Conservation (phyloP, 129 eudicot species). For the Pseudognaphalium luteoalbum region DNA sequence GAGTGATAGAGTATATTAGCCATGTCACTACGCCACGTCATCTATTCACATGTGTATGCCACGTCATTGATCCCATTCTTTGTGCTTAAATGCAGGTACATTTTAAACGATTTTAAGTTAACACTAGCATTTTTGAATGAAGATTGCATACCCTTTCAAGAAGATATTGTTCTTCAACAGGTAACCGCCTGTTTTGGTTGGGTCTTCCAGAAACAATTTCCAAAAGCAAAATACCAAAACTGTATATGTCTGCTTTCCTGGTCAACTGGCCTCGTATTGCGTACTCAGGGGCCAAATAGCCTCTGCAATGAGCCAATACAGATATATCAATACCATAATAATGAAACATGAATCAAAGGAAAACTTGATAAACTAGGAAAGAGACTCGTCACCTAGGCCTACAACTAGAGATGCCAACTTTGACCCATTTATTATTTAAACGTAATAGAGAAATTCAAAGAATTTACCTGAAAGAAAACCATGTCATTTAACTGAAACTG, state of each 20-base stretch:
- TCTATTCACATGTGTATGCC: too few species aligned
- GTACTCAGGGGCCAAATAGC: constrained; percentile 98
- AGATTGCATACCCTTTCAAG: constrained; percentile 65
- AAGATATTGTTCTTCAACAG: constrained; percentile 65
- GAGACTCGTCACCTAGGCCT: constrained; percentile 5
- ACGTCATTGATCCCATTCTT: not conserved
- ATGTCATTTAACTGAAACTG: not conserved
- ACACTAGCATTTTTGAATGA: constrained; percentile 1
- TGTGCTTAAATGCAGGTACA: not conserved
- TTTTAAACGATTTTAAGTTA: not conserved
- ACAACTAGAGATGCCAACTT: not conserved
- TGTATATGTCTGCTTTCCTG: constrained; percentile 88
- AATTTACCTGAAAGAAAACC: not conserved
- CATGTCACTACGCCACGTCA: constrained; percentile 16
- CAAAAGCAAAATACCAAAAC: constrained; percentile 85
- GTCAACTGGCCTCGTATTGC: constrained; percentile 88
- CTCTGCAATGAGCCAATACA: constrained; percentile 44
- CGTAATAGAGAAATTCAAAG: not conserved
- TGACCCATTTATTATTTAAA: not conserved
- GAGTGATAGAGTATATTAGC: not conserved
- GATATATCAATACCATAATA: constrained; percentile 4
- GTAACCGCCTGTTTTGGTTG: constrained; percentile 62
- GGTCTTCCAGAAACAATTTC: constrained; percentile 88
- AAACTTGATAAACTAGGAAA: constrained; percentile 12
- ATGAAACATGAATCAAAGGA: not conserved